Base-by-base conservation (phyloP, 768 basidiomycete species). In the Lactarius vividus region DNA sequence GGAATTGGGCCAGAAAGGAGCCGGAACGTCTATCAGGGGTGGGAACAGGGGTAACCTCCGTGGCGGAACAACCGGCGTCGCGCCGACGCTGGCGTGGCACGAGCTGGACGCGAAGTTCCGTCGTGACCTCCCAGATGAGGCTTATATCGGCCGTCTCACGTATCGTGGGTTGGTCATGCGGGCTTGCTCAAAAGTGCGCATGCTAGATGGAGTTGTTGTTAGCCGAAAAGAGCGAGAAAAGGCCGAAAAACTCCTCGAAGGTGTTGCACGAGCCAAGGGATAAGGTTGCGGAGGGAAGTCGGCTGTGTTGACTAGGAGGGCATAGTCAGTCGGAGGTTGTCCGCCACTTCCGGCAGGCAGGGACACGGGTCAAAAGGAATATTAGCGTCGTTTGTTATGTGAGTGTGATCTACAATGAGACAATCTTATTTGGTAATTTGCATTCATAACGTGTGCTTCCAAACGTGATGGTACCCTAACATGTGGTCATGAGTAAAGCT, bases 161-260 rank as follows among this genome's bases (percentile, higher is more conserved):
- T 98, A 98, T 78, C 88, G 96, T 54, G 94, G 94, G 46, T 80
- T 95, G 63, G 80, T 96, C 56, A 94, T 96, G 91, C 79, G 85
- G 29, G 86, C 84, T 37, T 93, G 91, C 73, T 74, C 79, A 33
- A 76, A 80, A 39, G 77, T 98, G 70, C 79, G 82, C 72, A 77
- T 88, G 80, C 77, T 99, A 73, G 96, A 99, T 78, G 96, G 96
- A 62, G 85, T 98, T 73, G 82, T 82, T 66, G 85, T 96, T 72
- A 84, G 83, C 75, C 84, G 83, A 73, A 92, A 91, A 82, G 95
- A 98, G 83, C 84, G 88, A 79, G 80, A 79, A 68, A 97, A 96
- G 81, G 92, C 91, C 66, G 81, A 83, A 76, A 79, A 84, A 72
- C 74, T 97, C 73, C 77, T 94, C 70, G 75, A 83, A 85, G 69